Evolutionary conservation across 371 early-diverging fungal genomes (phyloP).

Genomic region (Mortierella sp.): DNA sequence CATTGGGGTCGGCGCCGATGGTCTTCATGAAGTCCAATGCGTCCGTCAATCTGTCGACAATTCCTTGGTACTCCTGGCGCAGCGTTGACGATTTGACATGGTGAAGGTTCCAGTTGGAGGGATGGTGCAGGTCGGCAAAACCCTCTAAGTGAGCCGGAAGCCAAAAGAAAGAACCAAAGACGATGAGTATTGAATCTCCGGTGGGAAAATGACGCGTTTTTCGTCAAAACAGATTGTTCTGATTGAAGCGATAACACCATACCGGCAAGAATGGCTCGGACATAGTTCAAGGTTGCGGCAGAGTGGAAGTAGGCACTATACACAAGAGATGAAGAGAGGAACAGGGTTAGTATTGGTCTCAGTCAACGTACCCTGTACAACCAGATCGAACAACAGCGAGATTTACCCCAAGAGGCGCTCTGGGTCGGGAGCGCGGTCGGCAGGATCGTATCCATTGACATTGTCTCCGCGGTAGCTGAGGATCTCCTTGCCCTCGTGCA

Average conservation of each 20-base stretch:
- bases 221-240: slow-evolving; percentile 2
- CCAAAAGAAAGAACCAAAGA: neutral
- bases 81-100: slow-evolving; percentile 89
- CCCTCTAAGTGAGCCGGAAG: slow-evolving; percentile 49
- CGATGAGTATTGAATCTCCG: neutral
- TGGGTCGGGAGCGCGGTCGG: slow-evolving; percentile 94
- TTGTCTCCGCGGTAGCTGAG: slow-evolving; percentile 90
- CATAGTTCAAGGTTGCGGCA: slow-evolving; percentile 96
- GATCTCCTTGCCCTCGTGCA: slow-evolving; percentile 86
- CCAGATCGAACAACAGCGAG: neutral
- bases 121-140: slow-evolving; percentile 87
- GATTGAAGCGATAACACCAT: neutral
- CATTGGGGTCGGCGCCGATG: slow-evolving; percentile 82
- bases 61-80: slow-evolving; percentile 88
- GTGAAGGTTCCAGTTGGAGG: slow-evolving; percentile 90
- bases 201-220: slow-evolving; percentile 12
- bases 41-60: slow-evolving; percentile 88
- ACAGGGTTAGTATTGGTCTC: neutral
- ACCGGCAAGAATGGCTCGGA: slow-evolving; percentile 87
- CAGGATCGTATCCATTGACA: slow-evolving; percentile 93
- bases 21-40: slow-evolving; percentile 94
- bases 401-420: slow-evolving; percentile 86
- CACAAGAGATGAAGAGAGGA: neutral
- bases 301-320: slow-evolving; percentile 95
- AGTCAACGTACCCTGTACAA: neutral